Evolutionary conservation across 768 basidiomycete genomes (phyloP).

Genomic region (Tylopilus intermedius): DNA sequence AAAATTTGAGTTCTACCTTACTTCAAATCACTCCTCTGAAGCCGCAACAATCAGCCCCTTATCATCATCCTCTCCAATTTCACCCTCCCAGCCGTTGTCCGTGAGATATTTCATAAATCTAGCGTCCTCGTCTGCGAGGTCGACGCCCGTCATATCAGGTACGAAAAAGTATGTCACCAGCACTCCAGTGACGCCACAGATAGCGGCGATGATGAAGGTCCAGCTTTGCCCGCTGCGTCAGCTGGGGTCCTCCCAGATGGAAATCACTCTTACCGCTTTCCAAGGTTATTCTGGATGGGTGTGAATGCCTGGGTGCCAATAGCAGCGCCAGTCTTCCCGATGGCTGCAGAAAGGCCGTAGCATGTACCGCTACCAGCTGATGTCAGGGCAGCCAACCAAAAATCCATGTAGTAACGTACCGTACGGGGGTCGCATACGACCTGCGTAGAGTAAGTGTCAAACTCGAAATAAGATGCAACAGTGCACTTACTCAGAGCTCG

Average conservation of each 20-base stretch:
- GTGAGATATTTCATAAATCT: conserved; percentile 56
- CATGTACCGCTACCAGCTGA: conserved; percentile 49
- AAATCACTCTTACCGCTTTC: conserved; percentile 44
- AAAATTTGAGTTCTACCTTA: no score
- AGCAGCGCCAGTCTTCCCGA: conserved; percentile 72
- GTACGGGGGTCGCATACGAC: conserved; percentile 60
- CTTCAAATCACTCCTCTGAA: not conserved
- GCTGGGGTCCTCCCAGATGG: not conserved
- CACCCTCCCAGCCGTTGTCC: conserved; percentile 62
- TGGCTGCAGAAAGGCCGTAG: conserved; percentile 63
- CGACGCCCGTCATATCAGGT: conserved; percentile 61
- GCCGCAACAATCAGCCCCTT: conserved; percentile 21
- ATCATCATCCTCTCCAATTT: conserved; percentile 53
- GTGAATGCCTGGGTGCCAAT: conserved; percentile 67
- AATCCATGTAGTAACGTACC: conserved; percentile 31
- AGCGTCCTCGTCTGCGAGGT: conserved; percentile 61
- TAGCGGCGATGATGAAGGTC: conserved; percentile 68
- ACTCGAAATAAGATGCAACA: conserved; percentile 1
- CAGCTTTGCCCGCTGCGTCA: conserved; percentile 35
- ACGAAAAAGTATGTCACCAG: conserved; percentile 64
- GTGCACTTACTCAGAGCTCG: conserved; percentile 55
- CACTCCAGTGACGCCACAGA: conserved; percentile 59
- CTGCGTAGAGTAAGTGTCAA: conserved; percentile 26
- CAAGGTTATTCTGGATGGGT: conserved; percentile 63
- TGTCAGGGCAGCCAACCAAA: not conserved